A percentile compares a stretch with the other conserved stretches of the same genome.
Conservation (phyloP, 1,139 yeast species). For the Geotrichum bryndzae region DNA sequence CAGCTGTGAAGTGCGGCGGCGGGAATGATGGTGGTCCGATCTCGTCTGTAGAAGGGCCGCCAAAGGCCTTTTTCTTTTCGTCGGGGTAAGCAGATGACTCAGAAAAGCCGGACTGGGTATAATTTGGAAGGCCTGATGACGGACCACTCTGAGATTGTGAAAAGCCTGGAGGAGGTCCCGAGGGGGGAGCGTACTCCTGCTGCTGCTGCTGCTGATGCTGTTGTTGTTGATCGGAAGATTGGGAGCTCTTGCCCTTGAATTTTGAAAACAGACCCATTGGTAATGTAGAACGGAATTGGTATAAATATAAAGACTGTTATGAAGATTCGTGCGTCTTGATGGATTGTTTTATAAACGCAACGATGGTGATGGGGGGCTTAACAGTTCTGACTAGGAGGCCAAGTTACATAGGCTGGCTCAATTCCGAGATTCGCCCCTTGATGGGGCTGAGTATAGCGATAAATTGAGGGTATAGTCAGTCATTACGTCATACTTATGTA, state of each 20-base stretch:
- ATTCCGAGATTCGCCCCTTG: neutral
- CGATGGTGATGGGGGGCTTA: neutral
- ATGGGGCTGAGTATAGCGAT: neutral
- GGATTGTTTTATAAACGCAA: neutral
- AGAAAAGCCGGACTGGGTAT: neutral
- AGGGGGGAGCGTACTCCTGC: constrained; percentile 8
- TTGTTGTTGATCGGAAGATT: neutral
- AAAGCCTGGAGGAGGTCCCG: constrained; percentile 10
- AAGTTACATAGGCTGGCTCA: neutral
- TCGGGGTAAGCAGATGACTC: constrained; percentile 4
- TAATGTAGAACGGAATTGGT: neutral
- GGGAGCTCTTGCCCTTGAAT: neutral
- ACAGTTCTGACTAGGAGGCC: neutral
- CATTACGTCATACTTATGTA: no score
- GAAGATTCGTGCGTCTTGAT: neutral
- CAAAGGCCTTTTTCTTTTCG: neutral
- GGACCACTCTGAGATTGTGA: constrained; percentile 2
- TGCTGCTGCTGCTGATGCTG: neutral
- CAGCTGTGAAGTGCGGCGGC: constrained; percentile 7
- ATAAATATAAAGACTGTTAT: neutral
- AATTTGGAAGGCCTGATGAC: neutral
- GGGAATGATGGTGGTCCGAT: constrained; percentile 12
- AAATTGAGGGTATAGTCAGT: no score
- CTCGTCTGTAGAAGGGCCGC: neutral
- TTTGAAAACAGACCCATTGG: neutral